These are phyloP conservation scores for Garcia nutans DNA, from an alignment of 345 rosid species.

Conservation along the genomic window DNA sequence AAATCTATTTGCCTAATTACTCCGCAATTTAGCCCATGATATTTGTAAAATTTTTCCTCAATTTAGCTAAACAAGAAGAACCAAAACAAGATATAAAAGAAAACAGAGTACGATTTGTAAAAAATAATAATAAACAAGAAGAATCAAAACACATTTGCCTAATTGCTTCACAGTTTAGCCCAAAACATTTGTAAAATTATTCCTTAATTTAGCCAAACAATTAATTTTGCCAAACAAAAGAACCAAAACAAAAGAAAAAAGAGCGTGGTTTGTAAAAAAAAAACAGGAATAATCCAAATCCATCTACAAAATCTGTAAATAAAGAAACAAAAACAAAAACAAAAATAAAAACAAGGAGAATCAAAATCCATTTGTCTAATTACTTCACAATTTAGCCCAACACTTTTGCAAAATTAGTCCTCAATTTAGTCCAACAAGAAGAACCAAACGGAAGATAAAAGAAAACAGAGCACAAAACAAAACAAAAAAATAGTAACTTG, in stretches of 20 bases:
- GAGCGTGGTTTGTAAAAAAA: neutral
- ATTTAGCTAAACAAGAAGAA: neutral
- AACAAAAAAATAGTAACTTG: constrained; percentile 38
- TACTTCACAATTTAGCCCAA: neutral
- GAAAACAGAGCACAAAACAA: neutral
- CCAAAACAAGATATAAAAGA: neutral
- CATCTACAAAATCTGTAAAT: constrained; percentile 49
- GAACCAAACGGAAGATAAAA: neutral
- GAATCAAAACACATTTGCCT: constrained; percentile 2
- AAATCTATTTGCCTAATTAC: constrained; percentile 9
- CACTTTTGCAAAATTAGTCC: neutral
- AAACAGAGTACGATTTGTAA: neutral
- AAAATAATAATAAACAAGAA: neutral
- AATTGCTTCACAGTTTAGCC: constrained; percentile 3
- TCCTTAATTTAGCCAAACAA: neutral
- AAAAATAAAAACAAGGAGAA: neutral
- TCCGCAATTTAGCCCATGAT: neutral
- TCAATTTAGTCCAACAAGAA: neutral
- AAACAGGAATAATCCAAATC: too few relatives aligned
- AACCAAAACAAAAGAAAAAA: neutral
- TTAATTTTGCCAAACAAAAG: constrained; percentile 34
- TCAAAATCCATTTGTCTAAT: constrained; percentile 9
- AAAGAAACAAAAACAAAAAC: neutral
- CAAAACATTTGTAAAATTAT: neutral
- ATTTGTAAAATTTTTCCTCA: neutral